These are phyloP conservation scores for Neofusicoccum sp. DNA, from an alignment of 2,329 filamentous ascomycete genomes.

Conservation along the genomic window DNA sequence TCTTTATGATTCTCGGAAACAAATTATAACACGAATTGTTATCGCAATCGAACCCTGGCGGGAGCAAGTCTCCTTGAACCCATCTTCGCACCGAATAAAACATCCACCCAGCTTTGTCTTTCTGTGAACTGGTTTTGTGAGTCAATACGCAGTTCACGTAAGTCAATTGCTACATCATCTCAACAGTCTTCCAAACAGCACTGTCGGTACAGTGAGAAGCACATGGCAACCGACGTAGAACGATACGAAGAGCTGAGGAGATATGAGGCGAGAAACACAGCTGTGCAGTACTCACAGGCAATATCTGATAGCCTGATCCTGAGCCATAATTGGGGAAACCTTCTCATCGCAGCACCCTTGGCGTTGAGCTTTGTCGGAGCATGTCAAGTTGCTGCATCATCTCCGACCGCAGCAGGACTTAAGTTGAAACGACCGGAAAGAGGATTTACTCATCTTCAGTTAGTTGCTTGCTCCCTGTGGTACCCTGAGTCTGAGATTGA, in stretches of 20 bases:
- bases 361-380: conserved; percentile 9
- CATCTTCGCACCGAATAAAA: too few species aligned
- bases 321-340: conserved; percentile 6
- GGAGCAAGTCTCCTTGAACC: too few species aligned
- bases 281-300: background rate
- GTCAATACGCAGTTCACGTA: too few species aligned
- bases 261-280: conserved; percentile 25
- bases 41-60: too few species aligned
- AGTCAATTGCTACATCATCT: too few species aligned
- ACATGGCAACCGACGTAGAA: background rate
- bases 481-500: background rate
- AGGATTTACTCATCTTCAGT: conserved; percentile 14
- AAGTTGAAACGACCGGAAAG: background rate
- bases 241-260: conserved; percentile 6
- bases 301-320: conserved; percentile 10
- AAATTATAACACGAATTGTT: too few species aligned
- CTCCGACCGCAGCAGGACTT: background rate
- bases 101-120: too few species aligned
- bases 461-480: background rate
- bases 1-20: too few species aligned
- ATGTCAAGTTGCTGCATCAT: conserved; percentile 14
- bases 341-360: conserved; percentile 10
- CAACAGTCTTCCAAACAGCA: too few species aligned
- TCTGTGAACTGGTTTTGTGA: too few species aligned
- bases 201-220: background rate